These are phyloP conservation scores for Friedmanniomyces endolithicus DNA, from an alignment of 495 filamentous ascomycete genomes.

Conservation along the genomic window DNA sequence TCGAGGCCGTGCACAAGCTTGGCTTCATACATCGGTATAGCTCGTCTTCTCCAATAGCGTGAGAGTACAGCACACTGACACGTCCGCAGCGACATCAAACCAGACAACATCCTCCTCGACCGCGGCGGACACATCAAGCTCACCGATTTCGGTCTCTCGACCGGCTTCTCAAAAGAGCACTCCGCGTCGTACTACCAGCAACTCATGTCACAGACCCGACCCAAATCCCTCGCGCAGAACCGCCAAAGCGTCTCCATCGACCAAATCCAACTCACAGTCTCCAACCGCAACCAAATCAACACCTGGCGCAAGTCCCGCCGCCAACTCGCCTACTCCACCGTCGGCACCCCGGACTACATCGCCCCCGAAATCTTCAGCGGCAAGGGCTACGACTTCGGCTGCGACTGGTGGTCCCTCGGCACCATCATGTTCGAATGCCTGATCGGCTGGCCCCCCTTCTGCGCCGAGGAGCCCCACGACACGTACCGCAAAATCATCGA, in stretches of 20 bases:
- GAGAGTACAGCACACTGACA: not conserved
- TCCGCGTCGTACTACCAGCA: slow-evolving; percentile 98
- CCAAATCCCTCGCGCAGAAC: slow-evolving; percentile 58
- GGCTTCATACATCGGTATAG: slow-evolving; percentile 95
- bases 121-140: slow-evolving; percentile 94
- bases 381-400: slow-evolving; percentile 87
- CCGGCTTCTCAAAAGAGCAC: slow-evolving; percentile 93
- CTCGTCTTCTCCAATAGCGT: not conserved
- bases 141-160: slow-evolving; percentile 96
- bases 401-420: slow-evolving; percentile 97
- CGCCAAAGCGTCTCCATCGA: slow-evolving; percentile 89
- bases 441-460: slow-evolving; percentile 98
- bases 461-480: slow-evolving; percentile 90
- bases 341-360: slow-evolving; percentile 97
- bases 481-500: slow-evolving; percentile 99
- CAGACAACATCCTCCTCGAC: slow-evolving; percentile 95
- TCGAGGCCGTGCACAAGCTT: slow-evolving; percentile 93
- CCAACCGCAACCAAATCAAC: slow-evolving; percentile 91
- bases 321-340: slow-evolving; percentile 93
- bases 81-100: slow-evolving; percentile 79
- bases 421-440: slow-evolving; percentile 99
- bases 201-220: slow-evolving; percentile 55
- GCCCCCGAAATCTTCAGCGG: slow-evolving; percentile 96
- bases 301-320: slow-evolving; percentile 94
- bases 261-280: slow-evolving; percentile 96